Conservation (phyloP, 805 yeast genomes). For the Wickerhamiella occidentalis region DNA sequence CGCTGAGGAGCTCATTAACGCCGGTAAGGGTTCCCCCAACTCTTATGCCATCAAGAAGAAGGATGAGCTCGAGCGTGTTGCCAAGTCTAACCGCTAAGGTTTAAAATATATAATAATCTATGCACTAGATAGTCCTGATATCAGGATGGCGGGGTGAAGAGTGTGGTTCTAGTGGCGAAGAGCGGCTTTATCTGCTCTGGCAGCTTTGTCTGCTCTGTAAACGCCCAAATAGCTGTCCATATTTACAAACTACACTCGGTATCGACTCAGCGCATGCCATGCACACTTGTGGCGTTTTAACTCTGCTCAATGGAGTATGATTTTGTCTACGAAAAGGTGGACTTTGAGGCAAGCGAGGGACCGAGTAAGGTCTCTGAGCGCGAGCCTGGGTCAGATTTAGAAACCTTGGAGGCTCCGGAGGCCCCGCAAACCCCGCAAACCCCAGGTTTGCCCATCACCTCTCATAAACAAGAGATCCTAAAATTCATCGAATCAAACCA, state of each 20-base stretch:
- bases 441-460: constrained; percentile 77
- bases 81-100: constrained; percentile 98
- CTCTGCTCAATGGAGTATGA: constrained; percentile 38
- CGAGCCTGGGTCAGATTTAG: no score
- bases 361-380: no score
- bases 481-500: constrained; percentile 58
- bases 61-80: constrained; percentile 99
- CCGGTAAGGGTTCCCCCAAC: constrained; percentile 99
- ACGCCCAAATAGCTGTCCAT: no score
- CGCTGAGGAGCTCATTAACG: constrained; percentile 99
- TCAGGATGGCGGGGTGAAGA: no score
- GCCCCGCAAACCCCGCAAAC: no score
- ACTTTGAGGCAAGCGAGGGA: no score
- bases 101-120: constrained; percentile 6
- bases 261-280: no score
- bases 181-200: no score
- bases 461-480: constrained; percentile 46
- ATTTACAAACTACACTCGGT: no score
- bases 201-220: no score
- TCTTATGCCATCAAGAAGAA: constrained; percentile 99
- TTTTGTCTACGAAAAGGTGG: constrained; percentile 52
- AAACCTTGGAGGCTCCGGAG: no score
- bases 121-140: background rate
- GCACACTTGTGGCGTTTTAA: background rate
- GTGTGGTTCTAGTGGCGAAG: no score